A percentile compares a stretch with the other conserved stretches of the same genome.
These are phyloP conservation scores for Tetrahymena malaccensis DNA, from an alignment of 73 alveolate species.

Conservation along the genomic window DNA sequence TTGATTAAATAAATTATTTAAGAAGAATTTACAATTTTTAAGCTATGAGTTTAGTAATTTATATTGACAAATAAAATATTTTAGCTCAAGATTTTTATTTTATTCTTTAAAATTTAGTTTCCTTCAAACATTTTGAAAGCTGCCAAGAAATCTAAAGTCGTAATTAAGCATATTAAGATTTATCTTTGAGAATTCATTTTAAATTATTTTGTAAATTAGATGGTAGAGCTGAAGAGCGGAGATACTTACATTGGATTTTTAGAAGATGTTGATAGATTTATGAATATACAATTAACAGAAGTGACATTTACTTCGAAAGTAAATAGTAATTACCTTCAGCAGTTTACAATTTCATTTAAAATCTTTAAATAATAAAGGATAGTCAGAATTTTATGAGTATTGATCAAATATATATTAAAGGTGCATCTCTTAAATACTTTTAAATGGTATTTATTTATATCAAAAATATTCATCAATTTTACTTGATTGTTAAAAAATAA, in stretches of 20 bases:
- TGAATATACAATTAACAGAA: conserved; percentile 21
- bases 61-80: no score
- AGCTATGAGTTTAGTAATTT: background rate
- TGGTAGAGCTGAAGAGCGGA: conserved; percentile 33
- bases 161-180: background rate
- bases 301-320: conserved; percentile 34
- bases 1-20: no score
- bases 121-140: background rate
- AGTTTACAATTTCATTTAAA: background rate
- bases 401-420: conserved; percentile 25
- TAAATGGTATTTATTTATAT: conserved; percentile 12
- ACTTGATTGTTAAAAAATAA: no score
- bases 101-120: background rate
- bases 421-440: conserved; percentile 26
- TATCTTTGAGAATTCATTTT: background rate
- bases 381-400: conserved; percentile 3
- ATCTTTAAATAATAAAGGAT: background rate
- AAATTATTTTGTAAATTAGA: background rate
- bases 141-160: background rate
- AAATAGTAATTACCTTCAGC: background rate
- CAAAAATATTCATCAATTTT: background rate
- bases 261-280: conserved; percentile 24
- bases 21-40: background rate
- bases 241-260: conserved; percentile 30
- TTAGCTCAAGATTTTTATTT: no score